These are phyloP conservation scores for Cephalotrichum gorgonifer DNA, from an alignment of 2,329 filamentous ascomycete species.

Conservation along the genomic window DNA sequence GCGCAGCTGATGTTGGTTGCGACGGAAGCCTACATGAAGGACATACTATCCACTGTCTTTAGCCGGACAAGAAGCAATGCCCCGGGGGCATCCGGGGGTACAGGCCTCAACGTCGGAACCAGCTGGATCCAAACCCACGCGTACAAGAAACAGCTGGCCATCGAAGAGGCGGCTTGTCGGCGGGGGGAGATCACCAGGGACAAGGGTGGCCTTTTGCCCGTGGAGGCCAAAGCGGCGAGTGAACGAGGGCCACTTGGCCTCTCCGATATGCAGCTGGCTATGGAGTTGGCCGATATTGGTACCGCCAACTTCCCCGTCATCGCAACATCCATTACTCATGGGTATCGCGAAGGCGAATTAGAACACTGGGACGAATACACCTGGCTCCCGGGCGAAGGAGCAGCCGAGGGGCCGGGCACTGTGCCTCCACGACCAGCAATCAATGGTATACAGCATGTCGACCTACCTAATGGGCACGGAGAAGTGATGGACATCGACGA, in stretches of 20 bases:
- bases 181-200: constrained; percentile 67
- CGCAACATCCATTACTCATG: constrained; percentile 57
- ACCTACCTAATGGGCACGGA: constrained; percentile 36
- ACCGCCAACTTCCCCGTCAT: constrained; percentile 70
- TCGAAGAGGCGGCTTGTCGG: constrained; percentile 63
- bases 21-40: constrained; percentile 58
- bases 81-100: constrained; percentile 49
- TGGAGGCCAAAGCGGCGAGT: constrained; percentile 68
- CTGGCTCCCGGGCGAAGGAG: constrained; percentile 30
- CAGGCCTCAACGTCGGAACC: constrained; percentile 54
- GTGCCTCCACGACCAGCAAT: constrained; percentile 18
- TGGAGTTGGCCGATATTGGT: constrained; percentile 66
- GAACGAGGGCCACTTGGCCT: constrained; percentile 64
- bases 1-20: constrained; percentile 55
- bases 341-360: constrained; percentile 66
- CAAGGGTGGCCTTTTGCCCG: constrained; percentile 65
- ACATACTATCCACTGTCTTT: constrained; percentile 52
- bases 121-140: constrained; percentile 69
- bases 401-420: constrained; percentile 16
- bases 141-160: constrained; percentile 63
- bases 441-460: constrained; percentile 20
- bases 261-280: constrained; percentile 65
- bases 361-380: constrained; percentile 56
- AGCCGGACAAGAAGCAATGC: constrained; percentile 55
- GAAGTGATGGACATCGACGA: constrained; percentile 52